Percentiles rank a stretch among this genome's conserved stretches.
Conservation (phyloP, 108 stramenopile genomes). For the Fragilaria crotonensis region DNA sequence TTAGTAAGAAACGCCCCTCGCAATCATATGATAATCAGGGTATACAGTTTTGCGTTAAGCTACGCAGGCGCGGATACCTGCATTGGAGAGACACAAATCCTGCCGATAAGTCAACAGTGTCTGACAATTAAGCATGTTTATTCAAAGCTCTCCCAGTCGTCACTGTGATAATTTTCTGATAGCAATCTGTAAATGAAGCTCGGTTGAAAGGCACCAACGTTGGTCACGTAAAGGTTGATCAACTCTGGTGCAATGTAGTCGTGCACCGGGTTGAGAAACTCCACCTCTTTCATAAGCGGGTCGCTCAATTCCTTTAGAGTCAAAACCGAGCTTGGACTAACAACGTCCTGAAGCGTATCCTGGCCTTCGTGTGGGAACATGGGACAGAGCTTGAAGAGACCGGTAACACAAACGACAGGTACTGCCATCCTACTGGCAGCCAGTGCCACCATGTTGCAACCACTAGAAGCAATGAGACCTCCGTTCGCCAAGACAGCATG, state of each 20-base stretch:
- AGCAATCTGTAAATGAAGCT: constrained; percentile 93
- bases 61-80: too few relatives aligned
- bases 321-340: constrained; percentile 61
- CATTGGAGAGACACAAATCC: too few relatives aligned
- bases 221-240: constrained; percentile 90
- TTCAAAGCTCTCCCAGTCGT: constrained; percentile 81
- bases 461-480: constrained; percentile 86
- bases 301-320: constrained; percentile 53
- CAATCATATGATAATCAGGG: too few relatives aligned
- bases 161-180: constrained; percentile 90
- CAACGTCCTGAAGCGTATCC: constrained; percentile 87
- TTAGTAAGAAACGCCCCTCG: too few relatives aligned
- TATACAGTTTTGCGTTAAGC: too few relatives aligned
- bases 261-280: constrained; percentile 90
- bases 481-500: constrained; percentile 98
- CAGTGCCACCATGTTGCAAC: constrained; percentile 84
- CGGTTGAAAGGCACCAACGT: constrained; percentile 93
- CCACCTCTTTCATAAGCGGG: constrained; percentile 45
- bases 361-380: constrained; percentile 95
- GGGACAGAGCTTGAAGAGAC: constrained; percentile 96
- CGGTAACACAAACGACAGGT: constrained; percentile 89
- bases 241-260: constrained; percentile 93
- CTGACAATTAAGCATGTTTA: constrained; percentile 16
- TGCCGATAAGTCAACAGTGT: too few relatives aligned
- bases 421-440: constrained; percentile 92